Conservation (phyloP, 305 asterid species). For the Solanum hybrid region DNA sequence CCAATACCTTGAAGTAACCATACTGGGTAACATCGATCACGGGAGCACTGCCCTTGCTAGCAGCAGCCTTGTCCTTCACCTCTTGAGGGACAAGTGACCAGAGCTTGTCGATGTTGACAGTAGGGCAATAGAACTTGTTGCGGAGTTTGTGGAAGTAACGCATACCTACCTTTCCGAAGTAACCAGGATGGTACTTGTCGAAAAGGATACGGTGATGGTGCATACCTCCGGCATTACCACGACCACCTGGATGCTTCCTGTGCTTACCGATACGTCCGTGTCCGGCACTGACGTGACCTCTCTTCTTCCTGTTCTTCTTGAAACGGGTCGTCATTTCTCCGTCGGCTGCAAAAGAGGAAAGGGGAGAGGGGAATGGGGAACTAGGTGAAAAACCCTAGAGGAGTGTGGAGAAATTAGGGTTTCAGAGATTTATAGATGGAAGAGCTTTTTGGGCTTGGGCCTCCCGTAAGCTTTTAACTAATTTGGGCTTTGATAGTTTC, state of each 20-base stretch:
- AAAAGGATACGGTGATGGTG: slow-evolving; percentile 84
- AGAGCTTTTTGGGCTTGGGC: background rate
- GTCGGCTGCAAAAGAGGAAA: slow-evolving; percentile 8
- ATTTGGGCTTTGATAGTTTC: background rate
- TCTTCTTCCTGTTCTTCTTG: slow-evolving; percentile 80
- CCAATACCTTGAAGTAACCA: slow-evolving; percentile 76
- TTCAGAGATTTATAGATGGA: background rate
- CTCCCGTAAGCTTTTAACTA: background rate
- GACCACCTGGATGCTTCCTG: slow-evolving; percentile 76
- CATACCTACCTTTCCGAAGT: slow-evolving; percentile 79
- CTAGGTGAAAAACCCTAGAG: background rate
- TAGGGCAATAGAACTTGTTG: slow-evolving; percentile 62
- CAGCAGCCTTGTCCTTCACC: slow-evolving; percentile 43
- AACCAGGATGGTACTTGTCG: slow-evolving; percentile 78
- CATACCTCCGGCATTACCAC: slow-evolving; percentile 80
- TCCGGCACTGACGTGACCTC: slow-evolving; percentile 83
- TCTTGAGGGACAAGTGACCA: slow-evolving; percentile 73
- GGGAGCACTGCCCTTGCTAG: slow-evolving; percentile 33
- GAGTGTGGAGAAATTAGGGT: background rate
- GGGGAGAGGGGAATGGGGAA: slow-evolving; percentile 18
- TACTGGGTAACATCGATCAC: slow-evolving; percentile 63
- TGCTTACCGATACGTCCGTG: slow-evolving; percentile 77
- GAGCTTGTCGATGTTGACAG: slow-evolving; percentile 58
- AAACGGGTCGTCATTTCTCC: slow-evolving; percentile 55
- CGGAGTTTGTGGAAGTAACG: slow-evolving; percentile 71